Percentiles rank a stretch among this genome's conserved stretches.
Evolutionary conservation across 2,329 filamentous ascomycete genomes (phyloP).

Genomic region (Achaetomium macrosporum): DNA sequence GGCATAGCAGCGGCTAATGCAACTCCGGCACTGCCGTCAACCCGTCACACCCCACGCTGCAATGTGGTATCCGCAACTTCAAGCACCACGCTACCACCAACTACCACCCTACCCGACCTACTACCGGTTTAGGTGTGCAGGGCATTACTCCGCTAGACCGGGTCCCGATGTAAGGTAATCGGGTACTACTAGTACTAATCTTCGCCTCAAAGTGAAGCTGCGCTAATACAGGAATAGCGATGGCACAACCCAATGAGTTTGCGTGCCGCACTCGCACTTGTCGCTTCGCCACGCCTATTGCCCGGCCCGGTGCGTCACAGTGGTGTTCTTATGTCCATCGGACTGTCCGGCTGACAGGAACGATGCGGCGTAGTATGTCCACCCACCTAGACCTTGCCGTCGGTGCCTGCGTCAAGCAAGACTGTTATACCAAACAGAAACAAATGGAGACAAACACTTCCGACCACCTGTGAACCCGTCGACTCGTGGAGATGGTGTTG

Average conservation of each 20-base stretch:
- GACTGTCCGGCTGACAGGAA: slow-evolving; percentile 18
- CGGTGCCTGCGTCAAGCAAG: slow-evolving; percentile 4
- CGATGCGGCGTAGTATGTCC: slow-evolving; percentile 8
- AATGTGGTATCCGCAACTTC: neutral
- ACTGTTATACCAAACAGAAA: neutral
- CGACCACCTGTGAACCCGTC: neutral
- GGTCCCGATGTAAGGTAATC: neutral
- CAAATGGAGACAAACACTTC: neutral
- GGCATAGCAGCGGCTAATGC: slow-evolving; percentile 10
- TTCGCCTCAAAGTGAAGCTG: neutral
- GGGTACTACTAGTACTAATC: too few relatives aligned
- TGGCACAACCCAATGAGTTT: neutral
- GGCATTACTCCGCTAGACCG: too few relatives aligned
- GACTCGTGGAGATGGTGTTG: too few relatives aligned
- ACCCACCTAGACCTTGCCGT: neutral
- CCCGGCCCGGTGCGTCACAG: slow-evolving; percentile 15
- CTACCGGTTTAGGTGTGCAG: too few relatives aligned
- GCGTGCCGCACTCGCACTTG: slow-evolving; percentile 1
- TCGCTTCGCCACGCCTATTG: neutral
- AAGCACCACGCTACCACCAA: neutral
- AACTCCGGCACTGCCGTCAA: neutral
- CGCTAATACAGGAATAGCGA: slow-evolving; percentile 2
- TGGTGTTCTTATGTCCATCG: slow-evolving; percentile 1
- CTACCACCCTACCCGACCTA: neutral
- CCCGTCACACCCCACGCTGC: slow-evolving; percentile 12